These are phyloP conservation scores for Pichia nanzhaoensis DNA, from an alignment of 805 yeast species.

Conservation along the genomic window DNA sequence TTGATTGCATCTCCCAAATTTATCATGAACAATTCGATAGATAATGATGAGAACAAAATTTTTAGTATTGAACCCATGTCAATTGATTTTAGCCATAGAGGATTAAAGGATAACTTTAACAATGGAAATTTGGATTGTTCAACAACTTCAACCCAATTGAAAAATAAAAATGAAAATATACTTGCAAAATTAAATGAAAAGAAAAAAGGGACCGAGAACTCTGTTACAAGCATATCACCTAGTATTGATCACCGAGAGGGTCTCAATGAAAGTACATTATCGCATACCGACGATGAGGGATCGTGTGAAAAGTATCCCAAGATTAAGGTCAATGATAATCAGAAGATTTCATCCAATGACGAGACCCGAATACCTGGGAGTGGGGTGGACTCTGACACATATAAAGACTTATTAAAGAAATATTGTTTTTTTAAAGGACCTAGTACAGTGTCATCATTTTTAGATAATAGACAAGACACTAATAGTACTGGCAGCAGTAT, in stretches of 20 bases:
- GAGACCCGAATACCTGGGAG: background rate
- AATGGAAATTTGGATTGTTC: background rate
- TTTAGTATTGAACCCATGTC: background rate
- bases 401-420: conserved; percentile 49
- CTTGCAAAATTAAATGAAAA: conserved; percentile 1
- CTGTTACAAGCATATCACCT: no score
- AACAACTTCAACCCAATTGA: background rate
- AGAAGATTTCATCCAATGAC: background rate
- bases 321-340: background rate
- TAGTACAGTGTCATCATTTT: conserved; percentile 28
- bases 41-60: background rate
- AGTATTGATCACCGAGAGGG: no score
- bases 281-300: no score
- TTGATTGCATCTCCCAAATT: conserved; percentile 2
- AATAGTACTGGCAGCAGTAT: conserved; percentile 4
- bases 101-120: conserved; percentile 2
- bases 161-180: conserved; percentile 1
- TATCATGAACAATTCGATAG: background rate
- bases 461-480: conserved; percentile 18
- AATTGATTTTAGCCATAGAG: background rate
- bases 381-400: conserved; percentile 42
- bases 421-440: conserved; percentile 53
- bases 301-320: no score
- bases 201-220: background rate
- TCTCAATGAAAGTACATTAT: no score